Evolutionary conservation across 129 eudicot species (phyloP).

Genomic region (Calendula officinalis): DNA sequence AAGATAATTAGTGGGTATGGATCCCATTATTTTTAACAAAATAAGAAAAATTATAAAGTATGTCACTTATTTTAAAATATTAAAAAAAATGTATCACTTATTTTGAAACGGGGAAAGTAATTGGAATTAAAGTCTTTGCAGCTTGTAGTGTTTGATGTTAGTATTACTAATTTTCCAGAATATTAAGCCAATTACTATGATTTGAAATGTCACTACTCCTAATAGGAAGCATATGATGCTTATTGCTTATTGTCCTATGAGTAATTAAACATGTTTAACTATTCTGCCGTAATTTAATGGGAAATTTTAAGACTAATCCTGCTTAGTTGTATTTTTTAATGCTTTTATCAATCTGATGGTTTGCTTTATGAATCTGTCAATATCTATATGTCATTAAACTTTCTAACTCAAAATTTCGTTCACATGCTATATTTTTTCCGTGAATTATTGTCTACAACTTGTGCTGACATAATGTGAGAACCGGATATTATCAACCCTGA

Average conservation of each 20-base stretch:
- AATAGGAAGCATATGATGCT: not conserved
- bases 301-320: not conserved
- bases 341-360: conserved; percentile 3
- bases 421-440: conserved; percentile 23
- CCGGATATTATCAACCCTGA: conserved; percentile 42
- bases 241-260: not conserved
- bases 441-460: conserved; percentile 2
- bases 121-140: too few relatives aligned
- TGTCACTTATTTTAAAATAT: too few relatives aligned
- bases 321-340: not conserved
- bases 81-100: too few relatives aligned
- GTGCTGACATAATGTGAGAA: conserved; percentile 41
- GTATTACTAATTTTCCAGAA: too few relatives aligned
- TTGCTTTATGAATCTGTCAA: conserved; percentile 1
- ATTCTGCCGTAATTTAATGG: not conserved
- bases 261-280: not conserved
- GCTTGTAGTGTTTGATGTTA: too few relatives aligned
- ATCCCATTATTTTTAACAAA: too few relatives aligned
- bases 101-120: too few relatives aligned
- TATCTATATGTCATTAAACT: not conserved
- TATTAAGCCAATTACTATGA: too few relatives aligned
- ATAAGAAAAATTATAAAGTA: too few relatives aligned
- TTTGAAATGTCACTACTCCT: not conserved
- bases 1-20: too few relatives aligned
- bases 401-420: conserved; percentile 1